These are phyloP conservation scores for Marasmius tenuissimus DNA, from an alignment of 1,284 basidiomycete genomes.

Conservation along the genomic window DNA sequence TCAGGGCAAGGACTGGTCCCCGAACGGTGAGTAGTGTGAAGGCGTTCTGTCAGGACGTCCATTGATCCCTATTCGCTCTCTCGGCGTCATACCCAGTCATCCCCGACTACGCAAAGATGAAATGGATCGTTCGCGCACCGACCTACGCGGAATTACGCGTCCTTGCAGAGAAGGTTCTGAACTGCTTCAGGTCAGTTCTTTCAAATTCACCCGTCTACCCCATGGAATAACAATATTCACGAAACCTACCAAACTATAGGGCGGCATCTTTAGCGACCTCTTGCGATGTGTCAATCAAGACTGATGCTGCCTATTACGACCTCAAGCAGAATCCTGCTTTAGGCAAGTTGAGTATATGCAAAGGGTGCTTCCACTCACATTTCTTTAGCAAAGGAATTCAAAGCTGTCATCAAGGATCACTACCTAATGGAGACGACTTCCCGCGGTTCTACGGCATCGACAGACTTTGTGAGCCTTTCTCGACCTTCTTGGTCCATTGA, in stretches of 20 bases:
- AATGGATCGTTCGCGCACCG: constrained; percentile 66
- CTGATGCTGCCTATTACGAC: constrained; percentile 47
- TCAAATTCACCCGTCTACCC: no score
- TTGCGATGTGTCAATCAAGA: constrained; percentile 55
- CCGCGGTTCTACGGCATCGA: constrained; percentile 50
- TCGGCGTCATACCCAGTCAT: constrained; percentile 53
- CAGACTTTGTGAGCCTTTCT: constrained; percentile 58
- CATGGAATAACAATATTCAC: not conserved
- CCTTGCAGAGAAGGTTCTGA: constrained; percentile 49
- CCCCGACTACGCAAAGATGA: constrained; percentile 74
- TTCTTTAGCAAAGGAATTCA: constrained; percentile 45
- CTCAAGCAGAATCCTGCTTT: constrained; percentile 62
- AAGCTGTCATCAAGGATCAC: constrained; percentile 36
- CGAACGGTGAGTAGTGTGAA: constrained; percentile 51
- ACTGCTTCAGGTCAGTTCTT: constrained; percentile 55
- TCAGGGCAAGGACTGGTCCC: constrained; percentile 57
- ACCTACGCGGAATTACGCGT: constrained; percentile 52
- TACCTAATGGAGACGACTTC: constrained; percentile 36
- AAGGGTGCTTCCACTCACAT: not conserved
- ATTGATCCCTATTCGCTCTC: constrained; percentile 1
- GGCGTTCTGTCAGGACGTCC: not conserved
- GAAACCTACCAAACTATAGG: constrained; percentile 32
- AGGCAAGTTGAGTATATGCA: constrained; percentile 34
- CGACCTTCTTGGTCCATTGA: constrained; percentile 4
- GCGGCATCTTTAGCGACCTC: constrained; percentile 72